phyloP scores from a whole-genome alignment of 2,329 filamentous ascomycete species.

The Sporothrix sp. region DNA sequence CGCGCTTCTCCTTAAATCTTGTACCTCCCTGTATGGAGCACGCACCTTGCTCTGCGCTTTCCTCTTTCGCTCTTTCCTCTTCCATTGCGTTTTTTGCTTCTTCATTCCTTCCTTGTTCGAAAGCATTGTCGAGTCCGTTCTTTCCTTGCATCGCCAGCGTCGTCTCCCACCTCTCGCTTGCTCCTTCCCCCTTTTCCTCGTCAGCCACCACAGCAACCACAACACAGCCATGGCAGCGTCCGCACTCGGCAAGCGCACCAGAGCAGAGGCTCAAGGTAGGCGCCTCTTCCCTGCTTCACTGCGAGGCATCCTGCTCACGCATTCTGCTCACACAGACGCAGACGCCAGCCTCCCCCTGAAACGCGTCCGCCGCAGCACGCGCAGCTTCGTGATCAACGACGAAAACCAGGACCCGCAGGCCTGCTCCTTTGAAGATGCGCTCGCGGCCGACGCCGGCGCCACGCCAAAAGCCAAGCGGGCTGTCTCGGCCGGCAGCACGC shows the following conservation, averaged over 20 bases:
- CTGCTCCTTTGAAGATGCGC: constrained; percentile 29
- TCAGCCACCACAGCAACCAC: not conserved
- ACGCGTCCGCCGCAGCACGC: constrained; percentile 35
- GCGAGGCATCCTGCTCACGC: not conserved
- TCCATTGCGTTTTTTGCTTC: not conserved
- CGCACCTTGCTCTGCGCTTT: not conserved
- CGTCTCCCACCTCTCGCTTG: not conserved
- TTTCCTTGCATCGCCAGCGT: not conserved
- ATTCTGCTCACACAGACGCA: constrained; percentile 13
- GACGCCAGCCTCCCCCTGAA: constrained; percentile 32
- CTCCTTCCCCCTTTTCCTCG: constrained; percentile 1
- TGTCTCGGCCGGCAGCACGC: not conserved
- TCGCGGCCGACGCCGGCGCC: constrained; percentile 18
- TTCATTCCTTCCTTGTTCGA: not conserved
- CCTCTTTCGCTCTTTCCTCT: not conserved
- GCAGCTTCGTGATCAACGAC: constrained; percentile 43
- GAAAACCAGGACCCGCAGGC: constrained; percentile 55
- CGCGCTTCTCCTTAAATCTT: constrained; percentile 8
- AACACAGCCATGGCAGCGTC: constrained; percentile 8
- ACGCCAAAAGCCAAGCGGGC: constrained; percentile 10
- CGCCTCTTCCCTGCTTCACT: not conserved
- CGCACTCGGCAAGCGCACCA: constrained; percentile 14
- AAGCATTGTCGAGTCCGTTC: not conserved
- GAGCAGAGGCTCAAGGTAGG: constrained; percentile 11
- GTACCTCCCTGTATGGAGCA: constrained; percentile 8